A percentile compares a stretch with the other conserved stretches of the same genome.
These are phyloP conservation scores for Hypoxylon lenormandii DNA, from an alignment of 495 filamentous ascomycete genomes.

Conservation along the genomic window DNA sequence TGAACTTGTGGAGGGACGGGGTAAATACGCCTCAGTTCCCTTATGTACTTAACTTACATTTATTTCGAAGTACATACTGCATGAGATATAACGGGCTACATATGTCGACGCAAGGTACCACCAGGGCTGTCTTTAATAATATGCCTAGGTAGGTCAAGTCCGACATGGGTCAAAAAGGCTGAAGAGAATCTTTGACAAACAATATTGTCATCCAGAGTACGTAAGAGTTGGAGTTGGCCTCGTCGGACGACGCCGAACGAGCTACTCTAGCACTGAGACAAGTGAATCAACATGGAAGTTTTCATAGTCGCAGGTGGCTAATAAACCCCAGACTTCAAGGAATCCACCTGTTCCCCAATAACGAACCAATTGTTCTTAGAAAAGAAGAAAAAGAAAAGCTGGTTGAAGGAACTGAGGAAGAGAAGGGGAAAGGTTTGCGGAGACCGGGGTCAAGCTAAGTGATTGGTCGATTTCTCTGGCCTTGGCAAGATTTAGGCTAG, in stretches of 20 bases:
- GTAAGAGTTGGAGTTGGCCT: slow-evolving; percentile 21
- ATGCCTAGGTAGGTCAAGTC: not conserved
- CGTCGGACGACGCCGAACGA: slow-evolving; percentile 24
- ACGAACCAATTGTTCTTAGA: not conserved
- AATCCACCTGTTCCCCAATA: slow-evolving; percentile 9
- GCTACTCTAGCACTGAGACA: not conserved
- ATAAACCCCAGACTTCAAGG: slow-evolving; percentile 6
- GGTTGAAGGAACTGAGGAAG: not conserved
- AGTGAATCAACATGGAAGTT: slow-evolving; percentile 12
- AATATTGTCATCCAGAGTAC: slow-evolving; percentile 27
- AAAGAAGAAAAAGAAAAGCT: too few species aligned
- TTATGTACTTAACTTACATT: not conserved
- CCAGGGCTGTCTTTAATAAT: not conserved
- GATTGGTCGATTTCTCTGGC: slow-evolving; percentile 40
- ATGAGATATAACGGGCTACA: too few species aligned
- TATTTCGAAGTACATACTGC: too few species aligned
- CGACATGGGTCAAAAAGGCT: not conserved
- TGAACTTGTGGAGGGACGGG: slow-evolving; percentile 25
- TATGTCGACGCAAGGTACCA: slow-evolving; percentile 13
- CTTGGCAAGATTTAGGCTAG: slow-evolving; percentile 42
- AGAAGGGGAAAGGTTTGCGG: slow-evolving; percentile 29
- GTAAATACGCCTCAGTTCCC: slow-evolving; percentile 42
- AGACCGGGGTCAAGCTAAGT: slow-evolving; percentile 41
- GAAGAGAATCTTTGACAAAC: slow-evolving; percentile 16
- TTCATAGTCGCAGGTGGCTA: slow-evolving; percentile 2